Evolutionary conservation across 305 asterid genomes (phyloP), one percentile per base, ranked within the genome.

Genomic region (Caryopteris hybrid): DNA sequence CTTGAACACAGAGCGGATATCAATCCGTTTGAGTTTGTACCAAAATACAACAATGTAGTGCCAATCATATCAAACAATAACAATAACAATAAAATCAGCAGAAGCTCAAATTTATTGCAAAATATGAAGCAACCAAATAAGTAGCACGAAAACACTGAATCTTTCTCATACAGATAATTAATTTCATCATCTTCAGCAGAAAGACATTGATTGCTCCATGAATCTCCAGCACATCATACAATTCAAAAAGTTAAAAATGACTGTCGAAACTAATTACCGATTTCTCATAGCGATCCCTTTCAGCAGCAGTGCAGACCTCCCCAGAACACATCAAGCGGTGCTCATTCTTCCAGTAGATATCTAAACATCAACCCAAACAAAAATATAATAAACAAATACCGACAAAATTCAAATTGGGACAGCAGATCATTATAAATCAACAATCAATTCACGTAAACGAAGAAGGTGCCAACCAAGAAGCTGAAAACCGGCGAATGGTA

Each of bases 281-380:
- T 92, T 80, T 92, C 84, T 92, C 98, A 17, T 88, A 88, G 80
- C 97, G 98, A 90, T 92, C 95, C 72, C 97, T 85, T 82, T 92
- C 98, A 11, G 91, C 71, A 64, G 97, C 86, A 50, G 98, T 92
- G 77, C 98, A 92, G 74, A 70, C 78, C 81, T 90, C 97, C 41
- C 98, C 98, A 9, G 80, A 64, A 71, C 98, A 92, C 91, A 82
- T 88, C 86, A 89, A 80, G 2, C 98, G 88, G 50, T 89, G 95
- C 80, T 92, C 98, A 61, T 85, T 86, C 78, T 92, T 92, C 97
- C 98, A 92, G 74, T 89, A 92, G 57, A 92, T 86, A 84, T 92
- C 98, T 79, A 41, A 58, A 9, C 27, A 71, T 38, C 69, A 68
- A 70, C 17, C 57, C 64, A 72, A 13, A 39, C 25, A 5, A 27